Percentiles rank a stretch among this genome's conserved stretches.
Conservation (phyloP, 352 stramenopile species). For the Globisporangium ultimum region DNA sequence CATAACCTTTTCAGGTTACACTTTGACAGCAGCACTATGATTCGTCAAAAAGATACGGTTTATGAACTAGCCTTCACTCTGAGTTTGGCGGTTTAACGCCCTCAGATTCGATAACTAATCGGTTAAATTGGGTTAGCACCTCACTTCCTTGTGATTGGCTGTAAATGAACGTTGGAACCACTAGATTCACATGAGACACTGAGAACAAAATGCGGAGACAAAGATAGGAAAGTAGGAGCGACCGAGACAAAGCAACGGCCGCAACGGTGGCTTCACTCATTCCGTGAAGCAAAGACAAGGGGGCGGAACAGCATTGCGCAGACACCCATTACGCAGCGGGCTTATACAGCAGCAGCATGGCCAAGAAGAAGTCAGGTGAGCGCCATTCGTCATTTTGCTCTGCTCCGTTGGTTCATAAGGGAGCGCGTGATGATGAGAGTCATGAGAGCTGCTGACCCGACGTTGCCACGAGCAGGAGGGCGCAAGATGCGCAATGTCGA, state of each 20-base stretch:
- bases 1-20: not conserved
- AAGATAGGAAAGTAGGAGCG: no score
- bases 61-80: not conserved
- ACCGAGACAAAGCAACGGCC: not conserved
- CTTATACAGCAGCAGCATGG: conserved; percentile 29
- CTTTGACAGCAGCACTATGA: not conserved
- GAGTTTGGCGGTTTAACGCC: not conserved
- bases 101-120: not conserved
- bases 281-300: not conserved
- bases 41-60: not conserved
- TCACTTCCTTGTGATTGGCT: not conserved
- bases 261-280: not conserved
- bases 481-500: conserved; percentile 61
- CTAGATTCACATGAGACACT: conserved; percentile 6
- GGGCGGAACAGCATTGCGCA: not conserved
- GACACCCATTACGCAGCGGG: no score
- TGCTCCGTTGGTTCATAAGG: not conserved
- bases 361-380: conserved; percentile 63
- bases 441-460: conserved; percentile 8
- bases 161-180: not conserved
- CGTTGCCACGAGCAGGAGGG: conserved; percentile 20
- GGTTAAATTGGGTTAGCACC: not conserved
- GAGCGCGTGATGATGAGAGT: conserved; percentile 2
- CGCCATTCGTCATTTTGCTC: not conserved
- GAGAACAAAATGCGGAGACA: no score